Evolutionary conservation across 2,329 filamentous ascomycete species (phyloP).

Genomic region (Venturia effusa): DNA sequence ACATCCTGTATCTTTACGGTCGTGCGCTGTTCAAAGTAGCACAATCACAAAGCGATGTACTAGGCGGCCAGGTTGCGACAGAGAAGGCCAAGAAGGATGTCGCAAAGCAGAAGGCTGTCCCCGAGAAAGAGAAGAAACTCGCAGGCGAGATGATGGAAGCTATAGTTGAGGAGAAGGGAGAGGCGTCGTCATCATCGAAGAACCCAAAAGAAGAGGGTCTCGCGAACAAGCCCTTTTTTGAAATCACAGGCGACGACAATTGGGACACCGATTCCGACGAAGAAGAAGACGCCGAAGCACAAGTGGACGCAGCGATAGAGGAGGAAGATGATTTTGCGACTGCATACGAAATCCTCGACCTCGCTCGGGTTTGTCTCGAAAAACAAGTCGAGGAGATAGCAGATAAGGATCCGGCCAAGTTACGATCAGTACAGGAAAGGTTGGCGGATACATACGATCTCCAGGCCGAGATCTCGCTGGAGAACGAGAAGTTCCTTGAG

Average conservation of each 20-base stretch:
- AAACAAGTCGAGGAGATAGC: conserved; percentile 46
- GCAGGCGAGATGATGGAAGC: conserved; percentile 30
- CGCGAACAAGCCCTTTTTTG: conserved; percentile 57
- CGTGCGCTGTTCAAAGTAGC: conserved; percentile 90
- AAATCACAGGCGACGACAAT: conserved; percentile 90
- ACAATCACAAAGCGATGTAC: conserved; percentile 85
- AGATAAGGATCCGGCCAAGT: conserved; percentile 25
- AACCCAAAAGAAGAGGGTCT: background rate
- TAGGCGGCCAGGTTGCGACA: conserved; percentile 66
- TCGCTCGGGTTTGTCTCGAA: conserved; percentile 48
- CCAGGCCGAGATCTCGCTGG: conserved; percentile 90
- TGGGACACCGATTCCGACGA: conserved; percentile 70
- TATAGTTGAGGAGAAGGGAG: conserved; percentile 34
- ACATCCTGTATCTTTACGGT: conserved; percentile 89
- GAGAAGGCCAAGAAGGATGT: conserved; percentile 35
- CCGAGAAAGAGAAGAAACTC: conserved; percentile 26
- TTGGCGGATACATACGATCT: conserved; percentile 89
- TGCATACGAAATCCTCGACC: conserved; percentile 53
- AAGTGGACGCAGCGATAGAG: conserved; percentile 41
- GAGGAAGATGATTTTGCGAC: conserved; percentile 53
- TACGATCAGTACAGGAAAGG: conserved; percentile 61
- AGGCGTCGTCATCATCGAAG: conserved; percentile 24
- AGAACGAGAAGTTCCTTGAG: conserved; percentile 83
- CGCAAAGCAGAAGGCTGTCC: conserved; percentile 23
- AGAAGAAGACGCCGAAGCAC: conserved; percentile 32